These are phyloP conservation scores for Phytopythium helicoides DNA, from an alignment of 352 stramenopile genomes.

Conservation along the genomic window DNA sequence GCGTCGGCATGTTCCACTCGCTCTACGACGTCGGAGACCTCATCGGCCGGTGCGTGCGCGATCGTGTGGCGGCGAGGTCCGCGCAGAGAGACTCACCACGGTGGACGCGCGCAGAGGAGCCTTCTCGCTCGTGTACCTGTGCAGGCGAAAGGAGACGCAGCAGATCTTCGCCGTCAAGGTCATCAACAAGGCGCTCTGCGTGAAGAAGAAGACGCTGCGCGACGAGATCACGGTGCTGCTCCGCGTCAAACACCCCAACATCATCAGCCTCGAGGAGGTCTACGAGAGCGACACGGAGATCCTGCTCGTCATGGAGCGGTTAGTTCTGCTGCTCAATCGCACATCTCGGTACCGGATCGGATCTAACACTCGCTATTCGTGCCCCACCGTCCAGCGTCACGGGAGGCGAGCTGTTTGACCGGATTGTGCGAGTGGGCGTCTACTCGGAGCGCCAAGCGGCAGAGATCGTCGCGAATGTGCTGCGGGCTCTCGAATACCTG, in stretches of 20 bases:
- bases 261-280: conserved; percentile 84
- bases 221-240: conserved; percentile 87
- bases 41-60: conserved; percentile 40
- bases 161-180: conserved; percentile 86
- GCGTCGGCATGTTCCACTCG: conserved; percentile 85
- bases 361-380: too few species aligned
- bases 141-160: conserved; percentile 73
- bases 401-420: conserved; percentile 81
- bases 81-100: too few species aligned
- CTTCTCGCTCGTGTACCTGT: conserved; percentile 86
- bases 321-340: conserved; percentile 1
- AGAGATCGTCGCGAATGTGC: conserved; percentile 71
- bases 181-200: conserved; percentile 86
- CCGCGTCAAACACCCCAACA: conserved; percentile 84
- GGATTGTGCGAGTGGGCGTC: conserved; percentile 76
- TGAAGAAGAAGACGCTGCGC: conserved; percentile 86
- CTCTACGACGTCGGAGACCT: conserved; percentile 87
- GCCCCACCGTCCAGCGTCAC: conserved; percentile 64
- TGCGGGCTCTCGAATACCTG: conserved; percentile 70
- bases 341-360: too few species aligned
- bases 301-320: conserved; percentile 87
- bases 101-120: conserved; percentile 24
- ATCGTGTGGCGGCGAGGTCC: too few species aligned
- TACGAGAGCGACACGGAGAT: conserved; percentile 87
- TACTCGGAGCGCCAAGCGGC: conserved; percentile 81